Evolutionary conservation across 2,329 filamentous ascomycete genomes (phyloP).

Genomic region (Phoma sp.): DNA sequence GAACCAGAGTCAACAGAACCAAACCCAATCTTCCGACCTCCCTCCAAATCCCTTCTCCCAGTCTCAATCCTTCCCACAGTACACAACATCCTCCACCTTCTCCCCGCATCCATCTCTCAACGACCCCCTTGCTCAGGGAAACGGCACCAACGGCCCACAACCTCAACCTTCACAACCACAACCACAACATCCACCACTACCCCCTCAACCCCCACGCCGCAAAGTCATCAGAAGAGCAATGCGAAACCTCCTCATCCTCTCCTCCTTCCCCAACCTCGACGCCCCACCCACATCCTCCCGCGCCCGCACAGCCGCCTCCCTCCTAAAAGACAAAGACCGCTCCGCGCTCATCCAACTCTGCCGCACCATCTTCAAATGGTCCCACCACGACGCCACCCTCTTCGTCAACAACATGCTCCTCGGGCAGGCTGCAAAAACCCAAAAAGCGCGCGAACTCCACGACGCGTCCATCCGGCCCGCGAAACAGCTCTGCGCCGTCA

Average conservation of each 20-base stretch:
- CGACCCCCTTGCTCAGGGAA: conserved; percentile 25
- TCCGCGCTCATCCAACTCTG: conserved; percentile 65
- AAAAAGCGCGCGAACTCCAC: conserved; percentile 46
- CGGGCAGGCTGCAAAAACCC: conserved; percentile 52
- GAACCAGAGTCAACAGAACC: conserved; percentile 24
- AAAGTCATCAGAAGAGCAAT: conserved; percentile 59
- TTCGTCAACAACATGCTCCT: conserved; percentile 52
- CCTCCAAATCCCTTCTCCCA: conserved; percentile 38
- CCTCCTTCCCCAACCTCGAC: conserved; percentile 52
- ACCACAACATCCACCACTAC: conserved; percentile 28
- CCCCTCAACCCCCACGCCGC: conserved; percentile 32
- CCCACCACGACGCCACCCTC: conserved; percentile 33
- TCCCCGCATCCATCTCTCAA: conserved; percentile 39
- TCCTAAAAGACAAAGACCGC: conserved; percentile 45
- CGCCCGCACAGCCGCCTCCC: conserved; percentile 58
- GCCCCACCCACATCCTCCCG: conserved; percentile 48
- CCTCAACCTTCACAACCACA: conserved; percentile 33
- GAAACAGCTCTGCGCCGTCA: conserved; percentile 73
- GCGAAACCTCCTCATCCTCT: conserved; percentile 66
- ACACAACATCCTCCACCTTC: conserved; percentile 33
- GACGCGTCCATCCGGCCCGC: conserved; percentile 41
- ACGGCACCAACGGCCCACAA: conserved; percentile 25
- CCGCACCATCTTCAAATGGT: conserved; percentile 49
- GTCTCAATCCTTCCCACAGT: conserved; percentile 24
- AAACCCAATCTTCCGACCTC: conserved; percentile 25